Base-by-base conservation (phyloP, 192 early-diverging fungal genomes). In the Geosiphon pyriformis region DNA sequence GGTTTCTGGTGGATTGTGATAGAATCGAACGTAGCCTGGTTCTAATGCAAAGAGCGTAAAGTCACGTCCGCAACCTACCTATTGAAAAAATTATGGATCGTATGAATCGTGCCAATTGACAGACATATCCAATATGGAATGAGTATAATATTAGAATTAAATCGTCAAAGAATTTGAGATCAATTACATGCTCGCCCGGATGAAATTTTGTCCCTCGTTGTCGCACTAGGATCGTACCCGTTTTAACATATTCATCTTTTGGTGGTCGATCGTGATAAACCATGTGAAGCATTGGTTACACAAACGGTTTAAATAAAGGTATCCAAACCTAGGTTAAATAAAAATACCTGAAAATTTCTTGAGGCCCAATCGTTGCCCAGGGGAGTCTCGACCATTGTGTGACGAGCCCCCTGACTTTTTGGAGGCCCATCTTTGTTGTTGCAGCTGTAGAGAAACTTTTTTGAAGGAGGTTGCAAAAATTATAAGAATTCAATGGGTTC, bases 221-320 rank as follows among this genome's bases (percentile, higher is more conserved):
- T 68, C 90, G 84, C 47, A 90, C 85, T 69, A 92, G 86, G 59
- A 92, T 90, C 70, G 90, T 88, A 30, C 90, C 90, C 0, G 87
- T 79, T 46, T 87, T 76, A 23, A 90, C 90, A 37, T 77, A 78
- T 72, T 92, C 83, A 57, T 79, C 84, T 77, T 48, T 26, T 50
- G 1, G n/a, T 30, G n/a, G n/a, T n/a, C n/a, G n/a, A n/a, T n/a
- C n/a, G n/a, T n/a, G n/a, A n/a, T n/a, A n/a, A n/a, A n/a, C n/a
- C n/a, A n/a, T n/a, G n/a, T n/a, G n/a, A n/a, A n/a, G n/a, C n/a
- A n/a, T n/a, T n/a, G n/a, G n/a, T n/a, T n/a, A n/a, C n/a, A n/a
- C n/a, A n/a, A n/a, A n/a, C n/a, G n/a, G n/a, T n/a, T n/a, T n/a
- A n/a, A n/a, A n/a, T n/a, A n/a, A n/a, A n/a, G n/a, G n/a, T n/a